Base-by-base conservation (phyloP, 2,329 filamentous ascomycete genomes). In the Nigrospora oryzae region DNA sequence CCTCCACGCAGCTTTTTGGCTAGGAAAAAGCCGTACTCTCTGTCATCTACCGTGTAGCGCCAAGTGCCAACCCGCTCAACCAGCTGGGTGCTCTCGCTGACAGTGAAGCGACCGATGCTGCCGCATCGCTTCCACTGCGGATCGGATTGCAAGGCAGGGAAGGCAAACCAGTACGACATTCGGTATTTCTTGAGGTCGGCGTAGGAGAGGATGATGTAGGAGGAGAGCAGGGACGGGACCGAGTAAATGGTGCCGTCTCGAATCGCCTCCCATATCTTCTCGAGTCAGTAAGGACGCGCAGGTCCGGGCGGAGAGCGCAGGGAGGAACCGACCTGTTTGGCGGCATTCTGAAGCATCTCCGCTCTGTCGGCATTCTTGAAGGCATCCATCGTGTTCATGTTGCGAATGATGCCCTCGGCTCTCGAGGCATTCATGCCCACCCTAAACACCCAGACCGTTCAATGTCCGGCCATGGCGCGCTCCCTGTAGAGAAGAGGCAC, bases 111-210 rank as follows among this genome's bases (percentile, higher is more conserved):
- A 43, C 70, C 66, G 40, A 78, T 68, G 10, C 70, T 70, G 2
- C 71, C 75, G 2, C 73, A 64, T 42, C 83, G 71, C 54, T 79
- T 83, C 93, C 93, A 98, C 28, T 76, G 72, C 2, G 89, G 88
- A 44, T 91, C 84, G 4, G 91, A 95, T 61, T 95, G 90, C 38
- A 98, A 74, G 14, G 91, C 89, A 1, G 93, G 93, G 58, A 95
- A 98, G 5, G 86, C 91, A 64, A 97, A 97, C 82, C 94, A 95
- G 67, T 97, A 97, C n/a, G 85, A 89, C 62, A 97, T 96, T 51
- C 84, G 88, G 69, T 97, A 97, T 61, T 94, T 96, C 65, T 98
- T 98, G 32, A 98, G 76, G 60, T 98, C 91, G 50, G 93, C 91
- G 62, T 88, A 98, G 14, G 89, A 95, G 38, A 97, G 80, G 47